phyloP scores from a whole-genome alignment of 2,329 filamentous ascomycete species.

The Didymella exigua region DNA sequence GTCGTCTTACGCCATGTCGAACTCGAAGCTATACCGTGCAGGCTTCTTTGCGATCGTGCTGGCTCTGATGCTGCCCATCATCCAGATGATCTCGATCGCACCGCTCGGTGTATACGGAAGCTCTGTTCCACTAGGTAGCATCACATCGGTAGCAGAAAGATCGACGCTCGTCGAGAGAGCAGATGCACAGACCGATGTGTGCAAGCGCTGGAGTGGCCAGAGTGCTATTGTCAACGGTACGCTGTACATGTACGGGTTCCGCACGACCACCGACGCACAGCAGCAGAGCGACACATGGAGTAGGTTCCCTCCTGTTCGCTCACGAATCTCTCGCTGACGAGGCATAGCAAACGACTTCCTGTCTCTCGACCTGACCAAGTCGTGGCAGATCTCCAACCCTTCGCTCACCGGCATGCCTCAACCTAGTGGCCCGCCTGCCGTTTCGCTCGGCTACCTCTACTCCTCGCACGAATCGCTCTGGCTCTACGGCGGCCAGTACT shows the following conservation, averaged over 20 bases:
- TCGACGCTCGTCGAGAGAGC: slow-evolving; percentile 33
- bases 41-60: slow-evolving; percentile 38
- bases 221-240: slow-evolving; percentile 75
- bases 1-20: slow-evolving; percentile 17
- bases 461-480: slow-evolving; percentile 71
- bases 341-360: slow-evolving; percentile 66
- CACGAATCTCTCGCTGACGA: slow-evolving; percentile 9
- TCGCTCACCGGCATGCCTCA: slow-evolving; percentile 65
- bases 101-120: slow-evolving; percentile 36
- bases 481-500: slow-evolving; percentile 76
- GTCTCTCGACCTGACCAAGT: slow-evolving; percentile 71
- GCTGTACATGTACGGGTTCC: slow-evolving; percentile 76
- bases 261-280: slow-evolving; percentile 61
- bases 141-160: slow-evolving; percentile 23
- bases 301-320: slow-evolving; percentile 48
- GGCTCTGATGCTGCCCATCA: slow-evolving; percentile 42
- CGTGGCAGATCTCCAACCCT: slow-evolving; percentile 72
- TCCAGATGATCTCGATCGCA: slow-evolving; percentile 37
- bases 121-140: slow-evolving; percentile 29
- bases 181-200: slow-evolving; percentile 42
- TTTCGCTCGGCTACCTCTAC: slow-evolving; percentile 78
- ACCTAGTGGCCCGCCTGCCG: slow-evolving; percentile 71
- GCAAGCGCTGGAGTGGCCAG: slow-evolving; percentile 48
- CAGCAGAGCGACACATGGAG: slow-evolving; percentile 73
- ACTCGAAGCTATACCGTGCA: slow-evolving; percentile 35